Evolutionary conservation across 1,284 basidiomycete genomes (phyloP), one percentile per base, ranked within the genome.

Genomic region (Fomes fomentarius): DNA sequence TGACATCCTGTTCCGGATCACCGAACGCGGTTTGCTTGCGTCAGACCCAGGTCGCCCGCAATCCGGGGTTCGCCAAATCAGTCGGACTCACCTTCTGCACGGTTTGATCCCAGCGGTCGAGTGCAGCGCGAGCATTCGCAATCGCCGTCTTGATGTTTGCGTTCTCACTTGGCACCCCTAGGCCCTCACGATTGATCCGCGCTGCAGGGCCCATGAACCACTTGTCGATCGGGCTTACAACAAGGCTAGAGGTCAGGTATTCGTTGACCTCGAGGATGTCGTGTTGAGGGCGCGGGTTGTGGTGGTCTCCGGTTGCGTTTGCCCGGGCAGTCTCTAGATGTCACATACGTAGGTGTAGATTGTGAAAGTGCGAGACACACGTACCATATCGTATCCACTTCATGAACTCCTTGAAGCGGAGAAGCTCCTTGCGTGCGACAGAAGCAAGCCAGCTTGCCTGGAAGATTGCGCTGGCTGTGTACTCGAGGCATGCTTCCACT

Each of bases 181-280:
- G 68, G 64, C 87, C 82, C 57, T 72, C 71, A 41, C 79, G 74
- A 47, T 76, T 74, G 68, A 88, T 85, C 58, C 70, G 73, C 41
- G 89, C 85, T 47, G 76, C 69, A 41, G 80, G 80, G 24, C 87
- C 88, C 64, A 76, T 77, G 70, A 93, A 93, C 87, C 89, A 93
- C 60, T 78, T 78, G 74, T 92, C 89, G 70, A 93, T 82, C 46
- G 78, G 72, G 69, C 87, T 91, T 42, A 76, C 74, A 52, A 80
- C 75, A 44, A 93, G 78, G 45, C 90, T 88, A 41, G 82, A 81
- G 63, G 82, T 83, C 63, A 93, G 75, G 68, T 93, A 93, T 60
- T 84, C 83, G 68, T 89, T 89, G 46, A 89, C 91, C 75, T 91
- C 87, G 51, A 93, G 75, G 57, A 87, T 79, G 69, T 93, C 91